Conservation (phyloP, 1,284 basidiomycete genomes). For the Marasmius fiardii region DNA sequence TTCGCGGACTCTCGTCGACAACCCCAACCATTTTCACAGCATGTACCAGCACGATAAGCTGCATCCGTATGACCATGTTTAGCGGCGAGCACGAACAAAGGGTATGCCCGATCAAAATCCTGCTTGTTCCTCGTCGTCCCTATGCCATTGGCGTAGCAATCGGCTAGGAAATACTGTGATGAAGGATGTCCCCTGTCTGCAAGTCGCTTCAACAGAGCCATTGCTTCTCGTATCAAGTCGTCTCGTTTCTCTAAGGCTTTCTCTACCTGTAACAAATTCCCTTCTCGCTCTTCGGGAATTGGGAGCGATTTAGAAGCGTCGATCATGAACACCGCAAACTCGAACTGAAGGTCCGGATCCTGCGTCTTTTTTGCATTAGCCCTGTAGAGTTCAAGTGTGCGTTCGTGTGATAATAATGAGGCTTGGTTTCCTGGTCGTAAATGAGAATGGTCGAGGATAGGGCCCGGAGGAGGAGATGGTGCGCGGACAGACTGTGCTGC, state of each 20-base stretch:
- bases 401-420: constrained; percentile 89
- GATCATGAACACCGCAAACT: constrained; percentile 98
- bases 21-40: constrained; percentile 99
- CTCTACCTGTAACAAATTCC: constrained; percentile 78
- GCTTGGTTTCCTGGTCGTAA: constrained; percentile 92
- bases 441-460: constrained; percentile 90
- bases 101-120: constrained; percentile 97
- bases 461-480: constrained; percentile 55
- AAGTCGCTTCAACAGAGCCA: constrained; percentile 80
- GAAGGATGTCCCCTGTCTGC: constrained; percentile 93
- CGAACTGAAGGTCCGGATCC: constrained; percentile 96
- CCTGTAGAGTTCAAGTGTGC: constrained; percentile 95
- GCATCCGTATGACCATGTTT: constrained; percentile 99
- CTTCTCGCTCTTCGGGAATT: constrained; percentile 62
- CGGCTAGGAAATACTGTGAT: constrained; percentile 96
- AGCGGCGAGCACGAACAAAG: constrained; percentile 92
- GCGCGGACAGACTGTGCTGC: constrained; percentile 43
- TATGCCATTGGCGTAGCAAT: constrained; percentile 97
- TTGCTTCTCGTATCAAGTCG: constrained; percentile 86
- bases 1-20: constrained; percentile 91
- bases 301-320: constrained; percentile 89
- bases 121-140: constrained; percentile 86
- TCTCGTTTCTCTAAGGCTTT: constrained; percentile 79
- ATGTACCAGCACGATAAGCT: constrained; percentile 93
- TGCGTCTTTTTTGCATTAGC: constrained; percentile 98